Percentiles rank a stretch among this genome's conserved stretches.
Conservation (phyloP, 2,329 filamentous ascomycete genomes). For the Penicillium sp. region DNA sequence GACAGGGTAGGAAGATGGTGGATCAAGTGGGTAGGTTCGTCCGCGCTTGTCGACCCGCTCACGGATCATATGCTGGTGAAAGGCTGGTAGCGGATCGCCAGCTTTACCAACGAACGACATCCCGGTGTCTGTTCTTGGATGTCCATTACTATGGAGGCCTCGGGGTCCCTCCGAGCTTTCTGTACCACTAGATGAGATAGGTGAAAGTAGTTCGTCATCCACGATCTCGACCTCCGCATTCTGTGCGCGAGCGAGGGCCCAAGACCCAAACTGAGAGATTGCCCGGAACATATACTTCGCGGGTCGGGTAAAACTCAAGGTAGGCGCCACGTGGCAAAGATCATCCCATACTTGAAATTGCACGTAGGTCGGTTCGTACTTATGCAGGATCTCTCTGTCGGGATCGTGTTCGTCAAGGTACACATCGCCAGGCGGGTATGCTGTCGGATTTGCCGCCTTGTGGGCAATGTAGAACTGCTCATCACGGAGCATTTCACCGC, state of each 20-base stretch:
- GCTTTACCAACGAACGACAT: constrained; percentile 70
- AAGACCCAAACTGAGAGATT: constrained; percentile 89
- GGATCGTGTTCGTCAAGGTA: constrained; percentile 64
- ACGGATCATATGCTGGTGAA: constrained; percentile 86
- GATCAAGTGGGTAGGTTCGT: constrained; percentile 66
- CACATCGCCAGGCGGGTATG: constrained; percentile 69
- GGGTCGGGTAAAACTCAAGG: constrained; percentile 91
- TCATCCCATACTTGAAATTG: constrained; percentile 97
- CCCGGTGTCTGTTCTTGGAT: constrained; percentile 12
- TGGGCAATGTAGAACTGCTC: constrained; percentile 95
- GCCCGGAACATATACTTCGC: constrained; percentile 95
- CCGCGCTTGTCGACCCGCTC: constrained; percentile 82
- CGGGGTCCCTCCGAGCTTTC: background rate
- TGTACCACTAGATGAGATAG: constrained; percentile 62
- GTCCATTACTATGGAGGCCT: background rate
- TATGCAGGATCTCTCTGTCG: constrained; percentile 54
- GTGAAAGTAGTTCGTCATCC: constrained; percentile 73
- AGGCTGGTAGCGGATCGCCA: constrained; percentile 77
- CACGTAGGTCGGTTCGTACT: constrained; percentile 81
- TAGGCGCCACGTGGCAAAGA: constrained; percentile 87
- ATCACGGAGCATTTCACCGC: constrained; percentile 84
- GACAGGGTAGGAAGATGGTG: constrained; percentile 64
- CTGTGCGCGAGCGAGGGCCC: constrained; percentile 83
- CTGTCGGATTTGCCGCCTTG: constrained; percentile 81
- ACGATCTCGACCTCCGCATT: constrained; percentile 76